A percentile compares a stretch with the other conserved stretches of the same genome.
phyloP scores from a whole-genome alignment of 345 rosid species.

The Populus alba region DNA sequence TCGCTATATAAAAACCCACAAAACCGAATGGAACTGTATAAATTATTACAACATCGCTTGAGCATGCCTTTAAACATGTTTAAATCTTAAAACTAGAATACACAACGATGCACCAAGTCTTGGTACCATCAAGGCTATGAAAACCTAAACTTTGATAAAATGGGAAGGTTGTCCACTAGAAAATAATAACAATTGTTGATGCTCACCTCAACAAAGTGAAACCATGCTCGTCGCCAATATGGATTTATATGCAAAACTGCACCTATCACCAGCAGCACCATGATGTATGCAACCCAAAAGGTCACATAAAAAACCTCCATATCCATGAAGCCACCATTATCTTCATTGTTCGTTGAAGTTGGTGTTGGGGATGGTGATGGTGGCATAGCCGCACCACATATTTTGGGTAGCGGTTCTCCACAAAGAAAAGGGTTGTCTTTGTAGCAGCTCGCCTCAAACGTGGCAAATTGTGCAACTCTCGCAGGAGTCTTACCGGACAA shows the following conservation, averaged over 20 bases:
- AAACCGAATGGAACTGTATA: too few species aligned
- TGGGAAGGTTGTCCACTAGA: constrained; percentile 4
- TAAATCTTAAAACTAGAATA: too few species aligned
- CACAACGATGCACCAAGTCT: too few species aligned
- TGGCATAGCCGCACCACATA: not conserved
- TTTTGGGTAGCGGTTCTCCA: constrained; percentile 17
- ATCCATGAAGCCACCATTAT: not conserved
- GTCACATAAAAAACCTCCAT: constrained; percentile 6
- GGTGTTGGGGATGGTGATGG: not conserved
- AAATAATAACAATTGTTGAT: not conserved
- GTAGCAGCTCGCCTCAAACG: too few species aligned
- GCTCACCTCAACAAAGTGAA: not conserved
- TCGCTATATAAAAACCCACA: too few species aligned
- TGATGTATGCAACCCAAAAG: not conserved
- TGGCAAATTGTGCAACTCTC: too few species aligned
- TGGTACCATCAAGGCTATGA: too few species aligned
- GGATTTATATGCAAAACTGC: constrained; percentile 2
- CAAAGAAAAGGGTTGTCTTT: constrained; percentile 19
- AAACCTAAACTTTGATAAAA: not conserved
- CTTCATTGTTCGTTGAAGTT: not conserved
- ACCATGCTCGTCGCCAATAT: constrained; percentile 4
- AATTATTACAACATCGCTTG: too few species aligned
- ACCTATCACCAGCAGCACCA: not conserved
- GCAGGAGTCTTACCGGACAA: too few species aligned
- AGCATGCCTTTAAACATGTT: too few species aligned